Percentiles rank a stretch among this genome's conserved stretches.
Evolutionary conservation across 306 rosid species (phyloP).

Genomic region (Fragaria vesca): DNA sequence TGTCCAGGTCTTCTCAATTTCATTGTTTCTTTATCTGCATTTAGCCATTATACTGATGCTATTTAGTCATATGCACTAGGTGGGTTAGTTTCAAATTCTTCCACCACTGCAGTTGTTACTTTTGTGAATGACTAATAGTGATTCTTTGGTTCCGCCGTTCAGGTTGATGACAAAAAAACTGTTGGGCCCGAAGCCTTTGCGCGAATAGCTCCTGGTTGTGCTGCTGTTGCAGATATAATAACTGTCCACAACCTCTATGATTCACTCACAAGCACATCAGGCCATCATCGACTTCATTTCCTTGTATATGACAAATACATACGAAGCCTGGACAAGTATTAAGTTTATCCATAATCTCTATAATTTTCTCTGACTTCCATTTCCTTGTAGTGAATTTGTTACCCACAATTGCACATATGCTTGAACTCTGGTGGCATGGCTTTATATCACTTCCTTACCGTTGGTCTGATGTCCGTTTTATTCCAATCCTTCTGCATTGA

Average conservation of each 20-base stretch:
- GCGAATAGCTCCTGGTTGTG: conserved; percentile 80
- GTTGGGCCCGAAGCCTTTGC: conserved; percentile 89
- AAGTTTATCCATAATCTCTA: conserved; percentile 14
- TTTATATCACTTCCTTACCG: not conserved
- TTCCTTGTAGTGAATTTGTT: conserved; percentile 1
- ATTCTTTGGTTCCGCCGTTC: not conserved
- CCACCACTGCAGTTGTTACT: not conserved
- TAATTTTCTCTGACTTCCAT: conserved; percentile 18
- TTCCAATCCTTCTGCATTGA: not conserved
- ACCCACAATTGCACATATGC: not conserved
- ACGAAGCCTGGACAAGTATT: conserved; percentile 76
- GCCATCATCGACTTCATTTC: conserved; percentile 65
- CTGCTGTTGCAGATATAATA: conserved; percentile 71
- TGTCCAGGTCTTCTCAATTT: conserved; percentile 53
- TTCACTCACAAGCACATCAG: conserved; percentile 63
- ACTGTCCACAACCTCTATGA: conserved; percentile 78
- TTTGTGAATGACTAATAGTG: conserved; percentile 4
- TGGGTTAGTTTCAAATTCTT: conserved; percentile 13
- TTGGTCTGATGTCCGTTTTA: not conserved
- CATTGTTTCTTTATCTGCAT: conserved; percentile 17
- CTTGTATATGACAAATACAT: conserved; percentile 85
- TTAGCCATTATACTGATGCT: conserved; percentile 1
- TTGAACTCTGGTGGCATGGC: not conserved
- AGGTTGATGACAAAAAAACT: conserved; percentile 80
- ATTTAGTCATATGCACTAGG: conserved; percentile 13